Evolutionary conservation across 73 alveolate species (phyloP), one percentile per base, ranked within the genome.

Genomic region (Uronychia setigera): DNA sequence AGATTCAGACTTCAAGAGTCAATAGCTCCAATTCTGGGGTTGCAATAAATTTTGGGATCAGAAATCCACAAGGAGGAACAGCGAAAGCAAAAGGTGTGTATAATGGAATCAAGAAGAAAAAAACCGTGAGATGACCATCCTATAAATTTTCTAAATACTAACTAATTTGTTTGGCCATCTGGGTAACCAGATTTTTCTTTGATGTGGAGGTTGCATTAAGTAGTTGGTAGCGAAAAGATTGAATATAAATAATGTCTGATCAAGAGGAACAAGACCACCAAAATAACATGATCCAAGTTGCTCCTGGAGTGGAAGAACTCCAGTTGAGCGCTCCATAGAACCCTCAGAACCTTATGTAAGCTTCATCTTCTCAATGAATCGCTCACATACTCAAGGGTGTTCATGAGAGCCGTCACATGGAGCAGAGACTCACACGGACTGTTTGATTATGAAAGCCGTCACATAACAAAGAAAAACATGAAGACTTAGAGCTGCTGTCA

Each of bases 391-490:
- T 13, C 14, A 5, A 19, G 79, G 79, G 79, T 26, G 9, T 60
- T 60, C 79, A 26, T 78, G 32, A 1, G 84, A 13, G 58, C 77
- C 29, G 84, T 78, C 32, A 33, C 84, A 11, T 78, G 84, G 84
- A 11, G 32, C 34, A 31, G 84, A 29, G 84, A 78, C 76, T 78
- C 84, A 13, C 84, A 78, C 76, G 84, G 84, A 1, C 84, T 78
- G 14, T 78, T 78, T 28, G 84, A 78, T 32, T 78, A 78, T 35
- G 84, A 78, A 35, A 19, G 46, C n/a, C 1, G 84, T 1, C 26
- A 78, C 84, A 78, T 78, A 1, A 26, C 76, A 5, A 78, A 78
- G 84, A 78, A 33, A 32, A 78, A 46, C 67, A 46, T 46, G 67
- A 46, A 46, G 19, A 46, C 67, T 46, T 46, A 46, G 67, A 46